phyloP scores from a whole-genome alignment of 352 stramenopile species.

The Globisporangium radiosum region DNA sequence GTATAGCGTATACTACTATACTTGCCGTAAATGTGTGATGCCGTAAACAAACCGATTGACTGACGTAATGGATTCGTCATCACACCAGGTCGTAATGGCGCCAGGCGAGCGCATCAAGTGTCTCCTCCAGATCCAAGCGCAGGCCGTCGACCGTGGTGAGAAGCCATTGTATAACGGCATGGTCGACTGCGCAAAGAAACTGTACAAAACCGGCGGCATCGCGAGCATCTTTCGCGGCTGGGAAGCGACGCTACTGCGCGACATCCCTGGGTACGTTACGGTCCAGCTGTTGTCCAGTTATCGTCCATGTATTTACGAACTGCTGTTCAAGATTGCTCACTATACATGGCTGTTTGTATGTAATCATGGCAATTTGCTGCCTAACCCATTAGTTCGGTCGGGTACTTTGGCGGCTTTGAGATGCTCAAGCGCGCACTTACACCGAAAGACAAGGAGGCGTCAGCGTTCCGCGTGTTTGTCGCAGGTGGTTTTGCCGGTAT shows the following conservation, averaged over 20 bases:
- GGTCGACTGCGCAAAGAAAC: conserved; percentile 91
- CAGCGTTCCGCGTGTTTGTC: conserved; percentile 86
- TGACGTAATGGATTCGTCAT: no score
- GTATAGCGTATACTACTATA: no score
- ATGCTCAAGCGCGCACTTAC: conserved; percentile 87
- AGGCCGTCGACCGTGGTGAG: conserved; percentile 70
- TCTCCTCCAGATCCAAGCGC: conserved; percentile 90
- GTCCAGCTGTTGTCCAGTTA: no score
- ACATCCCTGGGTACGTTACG: conserved; percentile 86
- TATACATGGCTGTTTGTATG: no score
- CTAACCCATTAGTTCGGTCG: conserved; percentile 61
- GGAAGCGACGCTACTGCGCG: conserved; percentile 91
- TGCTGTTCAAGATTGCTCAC: no score
- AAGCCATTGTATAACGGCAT: conserved; percentile 91
- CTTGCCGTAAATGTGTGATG: no score
- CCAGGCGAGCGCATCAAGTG: conserved; percentile 97
- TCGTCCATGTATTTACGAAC: no score
- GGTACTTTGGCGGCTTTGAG: conserved; percentile 95
- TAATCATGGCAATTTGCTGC: no score
- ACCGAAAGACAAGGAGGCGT: conserved; percentile 68
- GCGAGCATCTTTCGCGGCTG: conserved; percentile 93
- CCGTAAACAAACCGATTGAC: no score
- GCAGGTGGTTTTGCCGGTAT: conserved; percentile 92
- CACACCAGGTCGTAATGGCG: conserved; percentile 82
- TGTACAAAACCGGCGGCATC: conserved; percentile 90